Evolutionary conservation across 2,329 filamentous ascomycete species (phyloP).

Genomic region (Niveomyces coronatus): DNA sequence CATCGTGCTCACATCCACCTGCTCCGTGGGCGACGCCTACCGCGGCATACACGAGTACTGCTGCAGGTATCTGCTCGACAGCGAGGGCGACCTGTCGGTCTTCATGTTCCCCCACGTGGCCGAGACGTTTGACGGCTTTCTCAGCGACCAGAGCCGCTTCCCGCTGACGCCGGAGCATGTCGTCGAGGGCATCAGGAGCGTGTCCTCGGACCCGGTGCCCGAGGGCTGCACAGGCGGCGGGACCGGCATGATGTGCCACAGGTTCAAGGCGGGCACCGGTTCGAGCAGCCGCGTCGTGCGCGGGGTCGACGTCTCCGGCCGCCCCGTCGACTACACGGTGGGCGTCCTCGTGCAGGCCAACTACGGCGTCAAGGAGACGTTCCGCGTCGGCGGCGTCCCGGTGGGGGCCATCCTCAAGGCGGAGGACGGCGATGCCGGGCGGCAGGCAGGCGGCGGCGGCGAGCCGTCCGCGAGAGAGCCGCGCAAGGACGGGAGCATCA

Average conservation of each 20-base stretch:
- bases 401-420: slow-evolving; percentile 48
- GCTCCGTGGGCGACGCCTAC: slow-evolving; percentile 47
- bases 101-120: slow-evolving; percentile 48
- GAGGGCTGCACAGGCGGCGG: slow-evolving; percentile 58
- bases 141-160: slow-evolving; percentile 48
- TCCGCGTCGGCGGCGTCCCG: slow-evolving; percentile 50
- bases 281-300: slow-evolving; percentile 47
- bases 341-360: slow-evolving; percentile 56
- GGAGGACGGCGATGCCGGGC: slow-evolving; percentile 17
- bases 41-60: slow-evolving; percentile 48
- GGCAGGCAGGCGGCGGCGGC: slow-evolving; percentile 12
- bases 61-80: slow-evolving; percentile 32
- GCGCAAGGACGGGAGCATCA: slow-evolving; percentile 25
- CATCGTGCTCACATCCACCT: slow-evolving; percentile 49
- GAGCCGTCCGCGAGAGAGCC: slow-evolving; percentile 16
- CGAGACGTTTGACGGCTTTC: slow-evolving; percentile 53
- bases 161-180: slow-evolving; percentile 44
- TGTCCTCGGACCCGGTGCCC: slow-evolving; percentile 37
- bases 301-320: slow-evolving; percentile 25
- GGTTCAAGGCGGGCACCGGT: slow-evolving; percentile 58
- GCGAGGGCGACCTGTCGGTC: slow-evolving; percentile 36
- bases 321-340: slow-evolving; percentile 40
- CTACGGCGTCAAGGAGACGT: slow-evolving; percentile 46
- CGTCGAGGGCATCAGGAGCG: slow-evolving; percentile 40
- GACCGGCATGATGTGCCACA: slow-evolving; percentile 57